phyloP scores from a whole-genome alignment of 2,329 filamentous ascomycete genomes.

The Cryphonectria nitschkei region DNA sequence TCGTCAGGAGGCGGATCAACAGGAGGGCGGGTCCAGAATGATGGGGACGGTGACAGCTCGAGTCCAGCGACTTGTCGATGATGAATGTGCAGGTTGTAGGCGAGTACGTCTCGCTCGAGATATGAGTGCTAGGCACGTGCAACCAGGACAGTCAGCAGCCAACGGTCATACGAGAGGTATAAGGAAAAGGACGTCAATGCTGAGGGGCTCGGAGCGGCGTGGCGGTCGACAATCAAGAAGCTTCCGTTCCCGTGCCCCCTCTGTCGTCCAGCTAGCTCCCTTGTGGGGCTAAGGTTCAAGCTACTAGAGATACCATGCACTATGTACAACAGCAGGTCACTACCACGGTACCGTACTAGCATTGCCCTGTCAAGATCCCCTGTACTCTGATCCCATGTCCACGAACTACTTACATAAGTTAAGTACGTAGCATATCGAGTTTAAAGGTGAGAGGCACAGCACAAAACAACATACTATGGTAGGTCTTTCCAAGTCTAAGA shows the following conservation, averaged over 20 bases:
- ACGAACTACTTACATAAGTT: background rate
- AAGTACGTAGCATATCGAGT: background rate
- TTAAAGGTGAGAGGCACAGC: background rate
- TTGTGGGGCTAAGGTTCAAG: background rate
- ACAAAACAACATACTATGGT: background rate
- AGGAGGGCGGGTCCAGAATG: background rate
- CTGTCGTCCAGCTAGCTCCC: background rate
- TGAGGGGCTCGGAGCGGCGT: background rate
- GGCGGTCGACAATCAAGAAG: background rate
- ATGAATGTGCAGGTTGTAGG: background rate
- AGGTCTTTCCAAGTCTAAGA: background rate
- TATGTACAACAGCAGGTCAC: background rate
- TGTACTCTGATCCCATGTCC: background rate
- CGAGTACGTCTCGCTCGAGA: background rate
- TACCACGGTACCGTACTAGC: background rate
- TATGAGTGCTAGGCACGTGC: background rate
- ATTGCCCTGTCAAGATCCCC: background rate
- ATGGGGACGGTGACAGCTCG: background rate
- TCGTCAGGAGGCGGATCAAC: background rate
- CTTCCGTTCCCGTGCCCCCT: background rate
- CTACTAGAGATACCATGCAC: background rate
- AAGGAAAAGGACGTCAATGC: background rate
- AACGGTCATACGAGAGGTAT: background rate
- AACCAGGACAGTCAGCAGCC: background rate
- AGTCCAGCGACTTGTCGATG: background rate